A percentile compares a stretch with the other conserved stretches of the same genome.
Conservation (phyloP, 495 filamentous ascomycete species). For the Xanthoparmelia taractica region DNA sequence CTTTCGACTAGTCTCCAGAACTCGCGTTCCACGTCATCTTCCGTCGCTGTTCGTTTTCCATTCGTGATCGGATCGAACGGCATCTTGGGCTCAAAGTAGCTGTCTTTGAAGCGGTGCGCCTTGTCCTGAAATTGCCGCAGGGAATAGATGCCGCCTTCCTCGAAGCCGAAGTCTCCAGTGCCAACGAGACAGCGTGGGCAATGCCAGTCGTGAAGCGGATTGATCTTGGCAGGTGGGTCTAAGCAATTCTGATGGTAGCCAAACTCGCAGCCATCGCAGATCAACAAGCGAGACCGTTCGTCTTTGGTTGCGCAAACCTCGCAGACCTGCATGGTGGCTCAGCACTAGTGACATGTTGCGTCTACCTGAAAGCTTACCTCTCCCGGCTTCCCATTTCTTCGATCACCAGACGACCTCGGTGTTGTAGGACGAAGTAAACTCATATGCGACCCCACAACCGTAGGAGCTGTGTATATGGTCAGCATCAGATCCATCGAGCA, state of each 20-base stretch:
- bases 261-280: slow-evolving; percentile 91
- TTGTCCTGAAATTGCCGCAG: slow-evolving; percentile 95
- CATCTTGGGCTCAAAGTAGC: slow-evolving; percentile 87
- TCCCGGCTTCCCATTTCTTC: slow-evolving; percentile 57
- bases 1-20: slow-evolving; percentile 95
- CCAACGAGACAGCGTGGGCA: slow-evolving; percentile 93
- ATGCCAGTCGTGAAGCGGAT: slow-evolving; percentile 89
- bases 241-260: slow-evolving; percentile 85
- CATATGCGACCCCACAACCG: slow-evolving; percentile 95
- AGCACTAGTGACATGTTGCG: slow-evolving; percentile 5
- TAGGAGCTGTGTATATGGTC: slow-evolving; percentile 58
- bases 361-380: slow-evolving; percentile 51
- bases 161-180: slow-evolving; percentile 94
- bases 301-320: slow-evolving; percentile 81
- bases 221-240: slow-evolving; percentile 71
- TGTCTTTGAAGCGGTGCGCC: slow-evolving; percentile 86
- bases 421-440: slow-evolving; percentile 77
- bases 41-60: slow-evolving; percentile 68
- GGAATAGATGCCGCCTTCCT: slow-evolving; percentile 94
- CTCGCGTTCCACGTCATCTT: slow-evolving; percentile 93
- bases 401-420: slow-evolving; percentile 60
- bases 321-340: slow-evolving; percentile 55
- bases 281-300: slow-evolving; percentile 57
- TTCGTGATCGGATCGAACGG: slow-evolving; percentile 80
- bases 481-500: background rate